Evolutionary conservation across 2,329 filamentous ascomycete genomes (phyloP).

Genomic region (Ophiostoma australiae): DNA sequence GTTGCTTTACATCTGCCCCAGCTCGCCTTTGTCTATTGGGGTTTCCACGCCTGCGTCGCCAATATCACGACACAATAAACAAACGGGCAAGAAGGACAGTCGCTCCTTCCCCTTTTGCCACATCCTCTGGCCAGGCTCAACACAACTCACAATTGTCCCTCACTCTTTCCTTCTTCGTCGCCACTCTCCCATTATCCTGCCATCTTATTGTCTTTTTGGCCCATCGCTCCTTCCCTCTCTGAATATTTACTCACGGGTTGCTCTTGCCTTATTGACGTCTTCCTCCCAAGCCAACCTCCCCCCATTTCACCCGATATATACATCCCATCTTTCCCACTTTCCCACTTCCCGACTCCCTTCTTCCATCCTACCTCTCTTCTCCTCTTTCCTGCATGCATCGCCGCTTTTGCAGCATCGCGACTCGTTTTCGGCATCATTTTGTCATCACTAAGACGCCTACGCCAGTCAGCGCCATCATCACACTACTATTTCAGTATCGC

Average conservation of each 20-base stretch:
- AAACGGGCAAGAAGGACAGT: neutral
- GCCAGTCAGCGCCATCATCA: neutral
- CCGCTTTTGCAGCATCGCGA: neutral
- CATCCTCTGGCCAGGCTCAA: neutral
- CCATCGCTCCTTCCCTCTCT: slow-evolving; percentile 9
- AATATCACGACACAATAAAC: neutral
- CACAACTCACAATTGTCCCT: neutral
- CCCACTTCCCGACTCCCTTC: neutral
- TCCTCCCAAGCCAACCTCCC: neutral
- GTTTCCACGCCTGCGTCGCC: neutral
- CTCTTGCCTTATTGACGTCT: neutral
- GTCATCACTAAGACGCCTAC: neutral
- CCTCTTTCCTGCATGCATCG: slow-evolving; percentile 8
- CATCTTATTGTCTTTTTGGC: neutral
- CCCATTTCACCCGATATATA: neutral
- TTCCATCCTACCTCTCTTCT: neutral
- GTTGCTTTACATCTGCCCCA: neutral
- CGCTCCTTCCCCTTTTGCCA: neutral
- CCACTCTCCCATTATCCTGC: neutral
- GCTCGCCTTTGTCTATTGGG: neutral
- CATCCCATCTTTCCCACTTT: neutral
- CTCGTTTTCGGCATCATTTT: slow-evolving; percentile 7
- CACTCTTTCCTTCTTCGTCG: neutral
- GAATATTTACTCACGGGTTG: neutral
- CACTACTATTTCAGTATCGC: neutral